A percentile compares a stretch with the other conserved stretches of the same genome.
Conservation (phyloP, 495 filamentous ascomycete genomes). For the Penicillium egyptiacum region DNA sequence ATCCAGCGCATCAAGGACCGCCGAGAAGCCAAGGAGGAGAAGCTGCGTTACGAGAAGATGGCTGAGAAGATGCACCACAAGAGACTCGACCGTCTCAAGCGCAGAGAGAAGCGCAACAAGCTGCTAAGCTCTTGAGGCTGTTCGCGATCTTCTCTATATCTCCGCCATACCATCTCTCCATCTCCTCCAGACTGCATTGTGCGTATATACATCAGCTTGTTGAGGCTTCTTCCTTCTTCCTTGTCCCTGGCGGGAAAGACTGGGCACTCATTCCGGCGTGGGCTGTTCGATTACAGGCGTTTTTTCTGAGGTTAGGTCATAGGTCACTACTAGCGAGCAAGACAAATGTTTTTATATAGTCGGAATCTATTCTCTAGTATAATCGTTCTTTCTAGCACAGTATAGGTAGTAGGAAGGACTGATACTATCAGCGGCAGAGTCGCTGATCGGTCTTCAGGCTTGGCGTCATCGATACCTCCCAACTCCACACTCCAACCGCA, state of each 20-base stretch:
- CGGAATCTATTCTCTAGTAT: background rate
- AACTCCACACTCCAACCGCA: constrained; percentile 5
- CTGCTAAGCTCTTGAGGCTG: constrained; percentile 78
- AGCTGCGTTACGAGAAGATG: constrained; percentile 89
- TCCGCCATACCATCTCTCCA: constrained; percentile 4
- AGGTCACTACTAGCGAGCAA: constrained; percentile 15
- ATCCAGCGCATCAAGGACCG: constrained; percentile 80
- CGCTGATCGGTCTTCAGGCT: constrained; percentile 2
- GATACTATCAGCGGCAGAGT: background rate
- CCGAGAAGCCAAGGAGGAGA: constrained; percentile 85
- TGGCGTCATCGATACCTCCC: constrained; percentile 10
- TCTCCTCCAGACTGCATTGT: constrained; percentile 13
- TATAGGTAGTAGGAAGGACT: background rate
- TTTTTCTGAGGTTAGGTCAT: constrained; percentile 17
- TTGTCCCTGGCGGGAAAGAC: constrained; percentile 1
- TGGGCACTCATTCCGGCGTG: constrained; percentile 12
- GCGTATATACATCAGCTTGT: constrained; percentile 14
- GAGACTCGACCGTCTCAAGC: constrained; percentile 86
- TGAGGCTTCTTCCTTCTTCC: constrained; percentile 1
- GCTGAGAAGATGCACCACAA: constrained; percentile 97
- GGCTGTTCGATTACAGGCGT: constrained; percentile 20
- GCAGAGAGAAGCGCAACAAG: constrained; percentile 97
- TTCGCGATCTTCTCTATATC: constrained; percentile 3
- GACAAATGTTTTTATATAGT: constrained; percentile 11
- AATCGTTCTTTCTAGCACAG: background rate